These are phyloP conservation scores for Trichoderma polysporum DNA, from an alignment of 2,329 filamentous ascomycete genomes.

Conservation along the genomic window DNA sequence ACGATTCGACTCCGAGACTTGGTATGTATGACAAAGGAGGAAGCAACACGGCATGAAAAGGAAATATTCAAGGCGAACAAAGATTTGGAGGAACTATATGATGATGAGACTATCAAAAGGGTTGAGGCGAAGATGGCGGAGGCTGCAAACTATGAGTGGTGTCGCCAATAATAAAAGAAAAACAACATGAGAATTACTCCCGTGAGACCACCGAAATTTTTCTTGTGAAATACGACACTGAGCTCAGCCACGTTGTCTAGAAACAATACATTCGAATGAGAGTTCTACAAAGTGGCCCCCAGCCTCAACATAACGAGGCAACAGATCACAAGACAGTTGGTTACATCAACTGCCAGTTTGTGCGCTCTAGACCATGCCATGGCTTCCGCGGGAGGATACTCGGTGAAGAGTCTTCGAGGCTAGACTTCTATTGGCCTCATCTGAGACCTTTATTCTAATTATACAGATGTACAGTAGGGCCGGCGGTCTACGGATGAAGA, in stretches of 20 bases:
- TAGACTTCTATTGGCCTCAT: too few relatives aligned
- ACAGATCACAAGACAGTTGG: too few relatives aligned
- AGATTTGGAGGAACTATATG: conserved; percentile 71
- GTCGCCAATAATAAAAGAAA: conserved; percentile 39
- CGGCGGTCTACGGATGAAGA: not conserved
- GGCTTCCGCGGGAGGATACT: too few relatives aligned
- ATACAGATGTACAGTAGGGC: too few relatives aligned
- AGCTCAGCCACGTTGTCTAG: too few relatives aligned
- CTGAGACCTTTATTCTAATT: too few relatives aligned
- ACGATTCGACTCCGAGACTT: conserved; percentile 67
- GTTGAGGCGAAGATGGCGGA: conserved; percentile 69
- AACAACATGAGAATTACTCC: not conserved
- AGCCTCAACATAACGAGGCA: too few relatives aligned
- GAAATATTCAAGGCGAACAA: conserved; percentile 71
- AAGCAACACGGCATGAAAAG: conserved; percentile 76
- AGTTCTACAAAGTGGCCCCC: too few relatives aligned
- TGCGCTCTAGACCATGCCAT: too few relatives aligned
- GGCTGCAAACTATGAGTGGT: conserved; percentile 60
- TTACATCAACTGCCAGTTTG: too few relatives aligned
- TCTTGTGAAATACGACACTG: not conserved
- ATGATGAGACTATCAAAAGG: conserved; percentile 60
- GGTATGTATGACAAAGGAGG: conserved; percentile 92
- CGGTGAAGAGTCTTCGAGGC: too few relatives aligned
- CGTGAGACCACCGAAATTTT: not conserved
- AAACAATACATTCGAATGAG: too few relatives aligned